Evolutionary conservation across 1,139 yeast genomes (phyloP).

Genomic region (Yamadazyma oceani): DNA sequence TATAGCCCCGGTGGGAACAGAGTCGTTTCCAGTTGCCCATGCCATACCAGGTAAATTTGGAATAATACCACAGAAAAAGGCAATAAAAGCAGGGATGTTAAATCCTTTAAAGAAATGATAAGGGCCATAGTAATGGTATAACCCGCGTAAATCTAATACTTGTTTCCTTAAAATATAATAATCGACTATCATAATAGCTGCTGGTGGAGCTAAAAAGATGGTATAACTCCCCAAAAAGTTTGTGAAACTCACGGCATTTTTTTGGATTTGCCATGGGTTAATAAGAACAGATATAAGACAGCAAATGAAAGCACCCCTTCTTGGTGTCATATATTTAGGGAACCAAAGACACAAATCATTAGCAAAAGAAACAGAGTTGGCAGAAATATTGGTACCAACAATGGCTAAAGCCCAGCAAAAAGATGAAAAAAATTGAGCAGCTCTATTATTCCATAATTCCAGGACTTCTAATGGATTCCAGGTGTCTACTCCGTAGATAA

Average conservation of each 20-base stretch:
- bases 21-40: constrained; percentile 11
- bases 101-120: constrained; percentile 13
- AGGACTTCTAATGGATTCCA: constrained; percentile 39
- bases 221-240: constrained; percentile 15
- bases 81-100: constrained; percentile 14
- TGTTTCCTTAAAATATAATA: constrained; percentile 11
- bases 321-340: constrained; percentile 39
- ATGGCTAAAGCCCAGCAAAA: constrained; percentile 34
- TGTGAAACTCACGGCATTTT: constrained; percentile 13
- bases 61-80: constrained; percentile 13
- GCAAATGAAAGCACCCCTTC: constrained; percentile 49
- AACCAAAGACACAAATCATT: constrained; percentile 31
- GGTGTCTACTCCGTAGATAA: constrained; percentile 16
- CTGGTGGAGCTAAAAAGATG: constrained; percentile 14
- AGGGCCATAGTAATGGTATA: constrained; percentile 10
- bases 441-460: constrained; percentile 26
- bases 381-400: constrained; percentile 22
- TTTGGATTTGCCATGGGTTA: constrained; percentile 16
- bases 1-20: constrained; percentile 12
- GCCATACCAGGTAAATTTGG: constrained; percentile 16
- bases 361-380: constrained; percentile 26
- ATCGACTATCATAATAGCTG: constrained; percentile 13
- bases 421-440: constrained; percentile 34
- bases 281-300: constrained; percentile 33
- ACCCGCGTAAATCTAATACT: constrained; percentile 10